Evolutionary conservation across 352 stramenopile genomes (phyloP).

Genomic region (Peronosclerospora sorghi): DNA sequence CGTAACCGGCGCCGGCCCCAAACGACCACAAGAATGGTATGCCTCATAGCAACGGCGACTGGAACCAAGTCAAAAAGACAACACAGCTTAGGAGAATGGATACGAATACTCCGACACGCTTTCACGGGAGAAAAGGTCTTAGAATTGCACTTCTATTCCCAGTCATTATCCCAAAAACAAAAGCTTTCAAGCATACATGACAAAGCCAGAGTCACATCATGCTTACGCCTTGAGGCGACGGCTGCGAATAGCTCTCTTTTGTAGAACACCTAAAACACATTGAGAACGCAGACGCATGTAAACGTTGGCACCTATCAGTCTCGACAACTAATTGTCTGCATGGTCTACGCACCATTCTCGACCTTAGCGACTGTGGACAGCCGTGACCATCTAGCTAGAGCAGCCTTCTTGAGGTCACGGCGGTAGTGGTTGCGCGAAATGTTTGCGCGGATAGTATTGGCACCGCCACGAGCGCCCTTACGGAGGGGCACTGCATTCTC

Average conservation of each 20-base stretch:
- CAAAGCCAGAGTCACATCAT: constrained; percentile 3
- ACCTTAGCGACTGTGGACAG: constrained; percentile 82
- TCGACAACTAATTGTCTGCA: not conserved
- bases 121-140: constrained; percentile 20
- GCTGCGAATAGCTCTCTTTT: constrained; percentile 78
- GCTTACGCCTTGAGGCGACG: constrained; percentile 73
- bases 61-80: constrained; percentile 1
- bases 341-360: constrained; percentile 56
- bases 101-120: no score
- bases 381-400: constrained; percentile 77
- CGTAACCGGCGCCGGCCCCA: constrained; percentile 5
- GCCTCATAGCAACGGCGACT: not conserved
- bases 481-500: constrained; percentile 67
- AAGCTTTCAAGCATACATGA: constrained; percentile 4
- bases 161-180: constrained; percentile 45
- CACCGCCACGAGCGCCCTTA: constrained; percentile 73
- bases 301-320: not conserved
- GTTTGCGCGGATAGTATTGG: constrained; percentile 81
- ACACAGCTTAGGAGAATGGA: no score
- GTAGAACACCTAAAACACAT: constrained; percentile 36
- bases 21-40: constrained; percentile 41
- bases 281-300: not conserved
- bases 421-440: constrained; percentile 86
- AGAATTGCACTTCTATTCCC: constrained; percentile 30
- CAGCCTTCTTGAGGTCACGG: constrained; percentile 76